Evolutionary conservation across 495 filamentous ascomycete genomes (phyloP).

Genomic region (Achaetomiella virescens): DNA sequence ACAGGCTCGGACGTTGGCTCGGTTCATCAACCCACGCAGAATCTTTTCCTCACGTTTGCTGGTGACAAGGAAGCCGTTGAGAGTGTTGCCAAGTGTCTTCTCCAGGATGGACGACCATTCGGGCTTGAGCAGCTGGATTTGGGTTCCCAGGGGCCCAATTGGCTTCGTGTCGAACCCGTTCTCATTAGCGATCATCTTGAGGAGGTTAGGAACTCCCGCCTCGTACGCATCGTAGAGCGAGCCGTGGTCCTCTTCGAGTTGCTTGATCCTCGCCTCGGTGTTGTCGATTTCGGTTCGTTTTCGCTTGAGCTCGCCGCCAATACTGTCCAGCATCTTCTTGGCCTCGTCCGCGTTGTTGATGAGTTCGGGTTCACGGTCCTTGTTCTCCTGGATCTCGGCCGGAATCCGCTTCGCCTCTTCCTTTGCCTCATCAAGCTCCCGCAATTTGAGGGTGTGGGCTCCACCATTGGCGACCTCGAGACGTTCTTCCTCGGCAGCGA

Average conservation of each 20-base stretch:
- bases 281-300: constrained; percentile 47
- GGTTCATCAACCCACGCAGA: constrained; percentile 57
- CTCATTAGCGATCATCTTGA: constrained; percentile 62
- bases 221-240: constrained; percentile 49
- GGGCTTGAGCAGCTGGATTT: constrained; percentile 68
- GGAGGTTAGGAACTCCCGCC: constrained; percentile 52
- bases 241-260: constrained; percentile 27
- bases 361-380: constrained; percentile 25
- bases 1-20: constrained; percentile 43
- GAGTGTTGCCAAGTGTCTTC: constrained; percentile 53
- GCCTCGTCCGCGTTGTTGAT: constrained; percentile 29
- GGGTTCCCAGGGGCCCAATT: constrained; percentile 74
- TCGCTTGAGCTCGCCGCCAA: constrained; percentile 30
- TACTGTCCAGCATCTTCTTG: constrained; percentile 38
- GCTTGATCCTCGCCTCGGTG: constrained; percentile 33
- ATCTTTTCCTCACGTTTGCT: constrained; percentile 61
- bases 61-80: constrained; percentile 76
- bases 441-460: constrained; percentile 29
- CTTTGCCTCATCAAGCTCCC: constrained; percentile 46
- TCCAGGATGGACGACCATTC: constrained; percentile 85
- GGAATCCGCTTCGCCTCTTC: constrained; percentile 40
- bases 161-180: constrained; percentile 60
- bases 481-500: constrained; percentile 37
- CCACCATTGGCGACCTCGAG: constrained; percentile 53
- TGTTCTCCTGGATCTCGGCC: constrained; percentile 32